Base-by-base conservation (phyloP, 2,329 filamentous ascomycete genomes). In the Xylariomycetidae sp. region DNA sequence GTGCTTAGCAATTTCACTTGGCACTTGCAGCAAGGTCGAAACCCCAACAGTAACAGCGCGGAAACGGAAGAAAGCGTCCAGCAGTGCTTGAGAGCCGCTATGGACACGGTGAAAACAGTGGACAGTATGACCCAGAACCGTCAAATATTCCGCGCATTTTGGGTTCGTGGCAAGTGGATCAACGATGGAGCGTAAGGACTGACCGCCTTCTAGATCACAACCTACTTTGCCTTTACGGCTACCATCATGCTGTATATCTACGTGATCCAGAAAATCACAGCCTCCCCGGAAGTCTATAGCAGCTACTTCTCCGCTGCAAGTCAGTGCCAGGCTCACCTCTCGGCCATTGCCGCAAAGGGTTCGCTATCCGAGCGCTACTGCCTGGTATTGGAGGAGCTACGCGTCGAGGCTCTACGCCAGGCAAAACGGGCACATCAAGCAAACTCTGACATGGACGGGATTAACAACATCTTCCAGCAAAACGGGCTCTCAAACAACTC, bases 1-100 rank as follows among this genome's bases (percentile, higher is more conserved):
- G 45, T 66, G 1, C 35, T 61, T 0, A 60, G 54, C 8, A 61
- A 58, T 28, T 59, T 64, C 35, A 39, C 53, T n/a, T n/a, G n/a
- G 14, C 40, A 47, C 4, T 34, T 53, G 31, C 36, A 47, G 37
- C 25, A 38, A 12, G 25, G 22, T 22, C 29, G 32, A 31, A 35
- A 28, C 22, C 19, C 8, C 20, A 34, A 39, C 17, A 38, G 29
- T 10, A 32, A 33, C n/a, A 35, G 17, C 13, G 15, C 17, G 12
- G 35, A 32, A 13, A 44, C 32, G 17, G 41, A 49, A n/a, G 26
- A 44, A 18, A 48, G 48, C 33, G 32, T 47, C 4, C 27, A 42
- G 28, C 38, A 39, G 19, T 56, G 46, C 32, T 29, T 56, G 10
- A 32, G 34, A 3, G 54, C 54, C 12, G 50, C 53, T 9, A 48